These are phyloP conservation scores for Monosporascus sp. DNA, from an alignment of 2,329 filamentous ascomycete species.

Conservation along the genomic window DNA sequence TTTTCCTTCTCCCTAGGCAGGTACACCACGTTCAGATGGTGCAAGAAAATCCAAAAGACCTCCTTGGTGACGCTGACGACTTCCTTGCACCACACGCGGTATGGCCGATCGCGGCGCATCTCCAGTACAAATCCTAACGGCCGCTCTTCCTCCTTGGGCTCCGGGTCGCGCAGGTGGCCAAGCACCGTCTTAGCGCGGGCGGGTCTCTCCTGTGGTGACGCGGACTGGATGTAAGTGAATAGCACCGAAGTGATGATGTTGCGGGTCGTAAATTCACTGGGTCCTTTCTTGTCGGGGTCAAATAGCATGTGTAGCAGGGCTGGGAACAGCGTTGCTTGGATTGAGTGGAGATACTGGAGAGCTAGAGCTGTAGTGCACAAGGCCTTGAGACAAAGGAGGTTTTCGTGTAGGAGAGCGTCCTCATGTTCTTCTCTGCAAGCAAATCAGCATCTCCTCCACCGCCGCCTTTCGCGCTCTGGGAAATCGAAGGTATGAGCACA, in stretches of 20 bases:
- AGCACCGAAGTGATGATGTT: conserved; percentile 84
- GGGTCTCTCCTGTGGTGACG: conserved; percentile 55
- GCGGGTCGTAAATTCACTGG: conserved; percentile 91
- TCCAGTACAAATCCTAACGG: conserved; percentile 83
- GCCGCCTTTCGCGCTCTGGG: too few species aligned
- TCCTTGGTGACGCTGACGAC: conserved; percentile 91
- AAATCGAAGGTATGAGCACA: not conserved
- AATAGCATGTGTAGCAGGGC: conserved; percentile 85
- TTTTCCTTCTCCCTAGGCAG: conserved; percentile 45
- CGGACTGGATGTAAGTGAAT: conserved; percentile 78
- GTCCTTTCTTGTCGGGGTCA: conserved; percentile 96
- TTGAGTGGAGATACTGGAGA: conserved; percentile 71
- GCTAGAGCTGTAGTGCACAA: conserved; percentile 88
- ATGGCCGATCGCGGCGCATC: conserved; percentile 82
- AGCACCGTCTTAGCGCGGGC: conserved; percentile 69
- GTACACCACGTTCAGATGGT: conserved; percentile 83
- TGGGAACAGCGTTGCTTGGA: conserved; percentile 78
- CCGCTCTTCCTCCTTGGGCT: conserved; percentile 67
- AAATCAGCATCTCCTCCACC: too few species aligned
- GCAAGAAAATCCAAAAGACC: conserved; percentile 98
- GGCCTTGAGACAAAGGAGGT: conserved; percentile 87
- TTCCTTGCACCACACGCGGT: conserved; percentile 92
- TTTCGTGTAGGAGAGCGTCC: conserved; percentile 86
- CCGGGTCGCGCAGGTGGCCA: conserved; percentile 72
- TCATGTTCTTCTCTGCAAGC: conserved; percentile 80